These are phyloP conservation scores for Sherardia arvensis DNA, from an alignment of 257 asterid genomes.

Conservation along the genomic window DNA sequence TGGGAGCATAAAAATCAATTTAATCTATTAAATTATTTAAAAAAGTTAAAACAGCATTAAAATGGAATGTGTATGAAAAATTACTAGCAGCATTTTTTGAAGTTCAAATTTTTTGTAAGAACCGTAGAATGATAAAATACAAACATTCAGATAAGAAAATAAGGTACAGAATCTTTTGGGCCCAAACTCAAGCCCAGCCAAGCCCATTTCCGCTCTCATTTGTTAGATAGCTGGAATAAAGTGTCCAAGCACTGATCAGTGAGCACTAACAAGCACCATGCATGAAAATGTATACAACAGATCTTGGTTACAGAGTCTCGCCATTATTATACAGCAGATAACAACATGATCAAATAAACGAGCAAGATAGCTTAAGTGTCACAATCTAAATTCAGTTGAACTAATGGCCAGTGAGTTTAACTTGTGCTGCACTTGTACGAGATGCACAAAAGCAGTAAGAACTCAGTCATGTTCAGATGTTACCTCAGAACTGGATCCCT, in stretches of 20 bases:
- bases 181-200: background rate
- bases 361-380: background rate
- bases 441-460: constrained; percentile 20
- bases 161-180: background rate
- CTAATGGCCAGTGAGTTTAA: background rate
- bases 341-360: background rate
- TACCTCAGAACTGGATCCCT: constrained; percentile 46
- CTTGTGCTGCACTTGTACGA: constrained; percentile 15
- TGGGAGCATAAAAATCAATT: no score
- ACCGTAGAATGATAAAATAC: no score
- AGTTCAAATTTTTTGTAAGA: no score
- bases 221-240: no score
- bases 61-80: no score
- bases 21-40: no score
- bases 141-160: no score
- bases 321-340: background rate
- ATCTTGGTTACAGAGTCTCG: background rate
- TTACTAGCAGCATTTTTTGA: no score
- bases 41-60: no score
- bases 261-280: background rate
- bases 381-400: background rate
- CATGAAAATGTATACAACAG: background rate
- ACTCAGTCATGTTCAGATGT: constrained; percentile 43
- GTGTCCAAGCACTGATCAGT: no score
- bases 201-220: background rate